phyloP scores from a whole-genome alignment of 805 yeast species.

The Torulaspora quercuum region DNA sequence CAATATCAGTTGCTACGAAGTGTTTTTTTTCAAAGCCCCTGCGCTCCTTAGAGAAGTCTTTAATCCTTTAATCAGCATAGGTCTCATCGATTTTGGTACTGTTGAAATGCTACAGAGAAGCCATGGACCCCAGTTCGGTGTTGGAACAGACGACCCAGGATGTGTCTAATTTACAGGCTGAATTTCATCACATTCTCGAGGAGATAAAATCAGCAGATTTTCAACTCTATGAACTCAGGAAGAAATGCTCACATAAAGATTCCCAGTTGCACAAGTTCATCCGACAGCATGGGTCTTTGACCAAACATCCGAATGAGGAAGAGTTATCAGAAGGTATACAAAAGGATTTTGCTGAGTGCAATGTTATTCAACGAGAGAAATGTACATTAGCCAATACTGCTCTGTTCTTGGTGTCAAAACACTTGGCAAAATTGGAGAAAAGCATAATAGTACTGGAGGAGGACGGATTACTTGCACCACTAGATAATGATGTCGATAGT shows the following conservation, averaged over 20 bases:
- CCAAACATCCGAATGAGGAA: constrained; percentile 78
- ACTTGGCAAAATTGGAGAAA: constrained; percentile 65
- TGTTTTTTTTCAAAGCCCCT: too few relatives aligned
- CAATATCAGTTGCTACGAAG: too few relatives aligned
- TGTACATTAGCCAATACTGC: constrained; percentile 79
- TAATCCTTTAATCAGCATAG: too few relatives aligned
- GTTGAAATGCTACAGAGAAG: neutral
- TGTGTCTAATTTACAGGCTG: constrained; percentile 82
- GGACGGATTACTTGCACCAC: constrained; percentile 72
- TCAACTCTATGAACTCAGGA: constrained; percentile 60
- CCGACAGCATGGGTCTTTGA: constrained; percentile 74
- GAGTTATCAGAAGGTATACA: constrained; percentile 61
- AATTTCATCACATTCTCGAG: constrained; percentile 71
- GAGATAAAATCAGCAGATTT: constrained; percentile 73
- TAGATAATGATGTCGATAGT: constrained; percentile 38
- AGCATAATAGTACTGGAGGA: constrained; percentile 72
- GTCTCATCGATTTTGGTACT: too few relatives aligned
- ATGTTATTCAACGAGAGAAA: constrained; percentile 71
- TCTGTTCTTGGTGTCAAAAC: constrained; percentile 69
- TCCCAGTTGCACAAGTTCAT: constrained; percentile 78
- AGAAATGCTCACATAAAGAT: constrained; percentile 67
- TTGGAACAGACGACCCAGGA: constrained; percentile 69
- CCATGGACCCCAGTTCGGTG: constrained; percentile 87
- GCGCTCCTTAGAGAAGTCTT: too few relatives aligned
- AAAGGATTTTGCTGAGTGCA: constrained; percentile 60